Percentiles rank a stretch among this genome's conserved stretches.
Conservation (phyloP, 345 rosid species). For the Camelina sativa region DNA sequence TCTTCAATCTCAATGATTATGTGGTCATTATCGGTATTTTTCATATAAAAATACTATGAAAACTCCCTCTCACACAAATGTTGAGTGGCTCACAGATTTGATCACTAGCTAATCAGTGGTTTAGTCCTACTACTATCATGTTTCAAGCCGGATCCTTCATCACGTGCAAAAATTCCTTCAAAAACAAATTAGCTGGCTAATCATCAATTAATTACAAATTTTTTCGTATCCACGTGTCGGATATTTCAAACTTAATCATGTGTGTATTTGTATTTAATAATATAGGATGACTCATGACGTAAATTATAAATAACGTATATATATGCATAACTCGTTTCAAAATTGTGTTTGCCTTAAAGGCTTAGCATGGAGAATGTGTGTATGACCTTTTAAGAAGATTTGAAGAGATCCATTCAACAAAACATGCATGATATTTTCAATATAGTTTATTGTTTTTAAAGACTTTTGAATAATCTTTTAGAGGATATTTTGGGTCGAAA, state of each 20-base stretch:
- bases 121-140: slow-evolving; percentile 1
- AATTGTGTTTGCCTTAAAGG: slow-evolving; percentile 24
- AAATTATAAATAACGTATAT: background rate
- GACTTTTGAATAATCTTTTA: too few relatives aligned
- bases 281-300: slow-evolving; percentile 9
- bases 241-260: slow-evolving; percentile 5
- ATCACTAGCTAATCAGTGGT: slow-evolving; percentile 10
- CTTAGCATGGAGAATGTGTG: slow-evolving; percentile 35
- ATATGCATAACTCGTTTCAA: slow-evolving; percentile 13
- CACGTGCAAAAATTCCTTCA: slow-evolving; percentile 32
- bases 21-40: slow-evolving; percentile 29
- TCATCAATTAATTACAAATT: slow-evolving; percentile 1
- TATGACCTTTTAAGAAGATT: background rate
- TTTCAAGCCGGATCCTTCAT: slow-evolving; percentile 24
- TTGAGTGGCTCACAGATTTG: background rate
- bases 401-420: too few relatives aligned
- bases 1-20: slow-evolving; percentile 35
- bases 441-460: too few relatives aligned
- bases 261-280: background rate
- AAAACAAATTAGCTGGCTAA: slow-evolving; percentile 5
- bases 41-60: slow-evolving; percentile 16
- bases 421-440: too few relatives aligned
- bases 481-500: slow-evolving; percentile 5
- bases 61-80: slow-evolving; percentile 10
- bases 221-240: slow-evolving; percentile 9